Conservation (phyloP, 306 rosid species). For the Prunus fruticosa region DNA sequence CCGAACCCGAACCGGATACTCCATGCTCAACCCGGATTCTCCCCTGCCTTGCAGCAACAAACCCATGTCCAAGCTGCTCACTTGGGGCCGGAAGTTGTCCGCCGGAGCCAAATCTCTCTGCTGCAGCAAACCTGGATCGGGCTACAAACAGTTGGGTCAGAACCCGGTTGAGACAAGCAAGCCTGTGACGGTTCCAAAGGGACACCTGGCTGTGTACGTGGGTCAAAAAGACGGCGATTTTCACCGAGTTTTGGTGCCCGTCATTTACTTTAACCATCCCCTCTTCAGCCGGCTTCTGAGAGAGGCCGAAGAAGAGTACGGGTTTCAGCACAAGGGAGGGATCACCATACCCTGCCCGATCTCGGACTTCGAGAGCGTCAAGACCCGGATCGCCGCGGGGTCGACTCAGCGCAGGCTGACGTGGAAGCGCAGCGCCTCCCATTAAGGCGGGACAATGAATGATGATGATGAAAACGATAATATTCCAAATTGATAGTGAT, state of each 20-base stretch:
- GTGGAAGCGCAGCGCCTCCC: constrained; percentile 35
- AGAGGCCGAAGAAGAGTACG: constrained; percentile 76
- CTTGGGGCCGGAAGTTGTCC: constrained; percentile 56
- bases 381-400: constrained; percentile 67
- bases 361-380: constrained; percentile 68
- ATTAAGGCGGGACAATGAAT: neutral
- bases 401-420: constrained; percentile 33
- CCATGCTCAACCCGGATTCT: neutral
- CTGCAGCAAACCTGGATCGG: constrained; percentile 25
- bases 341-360: constrained; percentile 80
- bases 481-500: constrained; percentile 13
- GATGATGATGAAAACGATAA: constrained; percentile 26
- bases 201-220: constrained; percentile 83
- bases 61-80: constrained; percentile 41
- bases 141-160: constrained; percentile 41
- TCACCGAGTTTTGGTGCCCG: constrained; percentile 80
- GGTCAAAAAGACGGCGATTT: constrained; percentile 75
- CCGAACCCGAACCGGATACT: constrained; percentile 29
- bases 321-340: constrained; percentile 76
- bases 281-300: constrained; percentile 63
- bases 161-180: constrained; percentile 19
- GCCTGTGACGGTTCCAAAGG: constrained; percentile 62
- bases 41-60: constrained; percentile 9
- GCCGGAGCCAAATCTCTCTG: constrained; percentile 52
- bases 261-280: constrained; percentile 86